Conservation (phyloP, 495 filamentous ascomycete species). For the Letharia lupina region DNA sequence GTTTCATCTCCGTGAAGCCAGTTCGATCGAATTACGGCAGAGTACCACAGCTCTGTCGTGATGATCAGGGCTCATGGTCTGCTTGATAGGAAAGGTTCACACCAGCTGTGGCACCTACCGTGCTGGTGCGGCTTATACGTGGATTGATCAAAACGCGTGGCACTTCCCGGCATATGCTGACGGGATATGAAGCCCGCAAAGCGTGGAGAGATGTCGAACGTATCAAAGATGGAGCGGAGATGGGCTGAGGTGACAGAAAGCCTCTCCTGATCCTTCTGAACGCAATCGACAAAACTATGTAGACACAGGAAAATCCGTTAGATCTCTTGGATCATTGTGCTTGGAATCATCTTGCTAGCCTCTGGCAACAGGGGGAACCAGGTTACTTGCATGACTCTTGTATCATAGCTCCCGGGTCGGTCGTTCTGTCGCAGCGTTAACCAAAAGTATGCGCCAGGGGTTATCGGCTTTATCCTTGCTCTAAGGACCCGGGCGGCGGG, state of each 20-base stretch:
- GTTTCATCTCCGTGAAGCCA: slow-evolving; percentile 9
- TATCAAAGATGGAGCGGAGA: slow-evolving; percentile 7
- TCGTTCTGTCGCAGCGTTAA: background rate
- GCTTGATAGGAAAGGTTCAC: background rate
- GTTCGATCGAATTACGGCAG: slow-evolving; percentile 13
- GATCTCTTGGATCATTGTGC: background rate
- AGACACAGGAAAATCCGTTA: background rate
- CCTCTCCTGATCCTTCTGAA: slow-evolving; percentile 11
- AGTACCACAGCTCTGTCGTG: slow-evolving; percentile 17
- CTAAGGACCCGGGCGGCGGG: background rate
- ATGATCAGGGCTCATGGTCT: slow-evolving; percentile 3
- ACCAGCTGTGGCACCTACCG: background rate
- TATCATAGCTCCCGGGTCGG: background rate
- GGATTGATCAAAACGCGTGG: slow-evolving; percentile 5
- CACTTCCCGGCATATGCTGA: slow-evolving; percentile 16
- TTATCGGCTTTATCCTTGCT: background rate
- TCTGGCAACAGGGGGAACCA: background rate
- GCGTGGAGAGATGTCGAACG: slow-evolving; percentile 12
- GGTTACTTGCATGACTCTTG: background rate
- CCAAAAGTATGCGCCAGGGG: slow-evolving; percentile 9
- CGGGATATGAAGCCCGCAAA: slow-evolving; percentile 15
- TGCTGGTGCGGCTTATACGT: slow-evolving; percentile 10
- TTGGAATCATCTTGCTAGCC: background rate
- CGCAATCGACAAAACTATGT: slow-evolving; percentile 11
- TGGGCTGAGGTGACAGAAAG: slow-evolving; percentile 12